Percentiles rank a stretch among this genome's conserved stretches.
Evolutionary conservation across 768 basidiomycete species (phyloP).

Genomic region (Hericium coralloides): DNA sequence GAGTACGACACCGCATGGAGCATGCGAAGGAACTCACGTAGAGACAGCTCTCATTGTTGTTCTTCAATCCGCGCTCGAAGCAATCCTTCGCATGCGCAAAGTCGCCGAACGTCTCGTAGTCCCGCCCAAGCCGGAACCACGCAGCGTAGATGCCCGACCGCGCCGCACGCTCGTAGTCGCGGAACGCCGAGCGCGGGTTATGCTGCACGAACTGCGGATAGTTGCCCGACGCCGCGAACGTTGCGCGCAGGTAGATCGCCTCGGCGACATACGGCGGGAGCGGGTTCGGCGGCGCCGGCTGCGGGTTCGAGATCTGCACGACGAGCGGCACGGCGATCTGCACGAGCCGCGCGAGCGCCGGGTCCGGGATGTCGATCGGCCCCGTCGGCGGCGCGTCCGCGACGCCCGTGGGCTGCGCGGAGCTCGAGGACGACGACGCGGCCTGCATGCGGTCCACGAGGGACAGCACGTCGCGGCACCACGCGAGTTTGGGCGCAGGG

Average conservation of each 20-base stretch:
- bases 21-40: constrained; percentile 39
- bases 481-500: constrained; percentile 56
- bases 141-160: constrained; percentile 67
- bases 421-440: neutral
- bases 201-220: constrained; percentile 55
- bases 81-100: constrained; percentile 66
- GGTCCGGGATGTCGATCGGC: constrained; percentile 48
- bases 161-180: constrained; percentile 82
- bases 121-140: constrained; percentile 88
- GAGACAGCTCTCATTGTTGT: constrained; percentile 67
- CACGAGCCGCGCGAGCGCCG: constrained; percentile 47
- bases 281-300: constrained; percentile 22
- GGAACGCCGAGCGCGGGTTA: constrained; percentile 75
- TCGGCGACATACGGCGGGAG: constrained; percentile 47
- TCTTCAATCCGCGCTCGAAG: constrained; percentile 74
- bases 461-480: constrained; percentile 77
- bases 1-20: neutral
- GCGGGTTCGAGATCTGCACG: constrained; percentile 41
- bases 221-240: constrained; percentile 62
- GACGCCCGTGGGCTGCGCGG: neutral
- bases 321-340: constrained; percentile 59
- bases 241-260: constrained; percentile 68
- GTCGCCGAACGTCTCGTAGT: constrained; percentile 87
- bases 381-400: constrained; percentile 26
- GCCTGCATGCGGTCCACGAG: constrained; percentile 51